These are phyloP conservation scores for Symbiodinium pilosum DNA, from an alignment of 73 alveolate species.

Conservation along the genomic window DNA sequence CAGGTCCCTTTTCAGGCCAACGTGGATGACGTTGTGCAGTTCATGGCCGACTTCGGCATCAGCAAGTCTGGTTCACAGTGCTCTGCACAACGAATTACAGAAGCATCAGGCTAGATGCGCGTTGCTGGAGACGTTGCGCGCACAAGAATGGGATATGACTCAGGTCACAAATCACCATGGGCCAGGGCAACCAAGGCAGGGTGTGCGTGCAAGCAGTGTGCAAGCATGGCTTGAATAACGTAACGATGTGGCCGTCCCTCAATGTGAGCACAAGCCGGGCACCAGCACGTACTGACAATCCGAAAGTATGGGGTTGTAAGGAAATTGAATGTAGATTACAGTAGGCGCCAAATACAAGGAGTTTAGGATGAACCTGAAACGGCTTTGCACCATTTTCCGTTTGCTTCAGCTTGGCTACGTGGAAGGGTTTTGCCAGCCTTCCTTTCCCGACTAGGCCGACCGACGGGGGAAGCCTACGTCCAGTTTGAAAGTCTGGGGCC, in stretches of 20 bases:
- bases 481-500: neutral
- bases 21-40: neutral
- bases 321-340: too few species aligned
- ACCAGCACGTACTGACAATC: too few species aligned
- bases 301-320: too few species aligned
- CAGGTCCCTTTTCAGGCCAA: neutral
- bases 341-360: too few species aligned
- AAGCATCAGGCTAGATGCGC: too few species aligned
- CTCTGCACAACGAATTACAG: too few species aligned
- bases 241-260: too few species aligned
- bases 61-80: neutral
- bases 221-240: too few species aligned
- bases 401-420: neutral
- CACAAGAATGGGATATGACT: neutral
- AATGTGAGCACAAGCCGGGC: too few species aligned
- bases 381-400: too few species aligned
- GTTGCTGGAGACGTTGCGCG: neutral
- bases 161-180: neutral
- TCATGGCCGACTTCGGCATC: neutral
- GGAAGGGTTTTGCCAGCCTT: neutral
- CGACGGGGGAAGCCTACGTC: neutral
- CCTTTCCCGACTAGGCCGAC: neutral
- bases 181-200: neutral
- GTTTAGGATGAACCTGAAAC: too few species aligned
- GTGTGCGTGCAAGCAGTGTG: too few species aligned